These are phyloP conservation scores for Calonectria pteridis DNA, from an alignment of 2,329 filamentous ascomycete genomes.

Conservation along the genomic window DNA sequence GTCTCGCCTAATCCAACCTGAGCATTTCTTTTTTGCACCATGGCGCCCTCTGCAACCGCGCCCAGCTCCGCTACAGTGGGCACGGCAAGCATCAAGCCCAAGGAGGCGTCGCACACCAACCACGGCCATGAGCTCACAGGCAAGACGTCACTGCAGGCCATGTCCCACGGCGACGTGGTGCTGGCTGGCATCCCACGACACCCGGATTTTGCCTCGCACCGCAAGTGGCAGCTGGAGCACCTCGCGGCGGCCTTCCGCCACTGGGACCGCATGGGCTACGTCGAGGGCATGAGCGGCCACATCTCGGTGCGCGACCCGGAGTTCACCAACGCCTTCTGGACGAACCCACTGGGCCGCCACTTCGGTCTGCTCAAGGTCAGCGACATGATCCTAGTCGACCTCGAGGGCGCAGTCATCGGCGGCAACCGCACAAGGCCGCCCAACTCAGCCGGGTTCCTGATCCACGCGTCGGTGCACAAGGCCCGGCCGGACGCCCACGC, in stretches of 20 bases:
- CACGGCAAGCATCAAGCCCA: conserved; percentile 27
- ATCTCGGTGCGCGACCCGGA: conserved; percentile 76
- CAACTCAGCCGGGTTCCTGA: conserved; percentile 78
- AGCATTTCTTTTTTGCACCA: too few species aligned
- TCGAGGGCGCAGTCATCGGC: conserved; percentile 70
- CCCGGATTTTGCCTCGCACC: conserved; percentile 39
- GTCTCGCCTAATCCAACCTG: background rate
- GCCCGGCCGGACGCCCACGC: conserved; percentile 74
- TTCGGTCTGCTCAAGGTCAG: conserved; percentile 75
- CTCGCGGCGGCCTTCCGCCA: conserved; percentile 77
- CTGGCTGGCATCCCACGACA: conserved; percentile 41
- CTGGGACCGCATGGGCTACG: conserved; percentile 74
- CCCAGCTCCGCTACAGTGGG: conserved; percentile 1
- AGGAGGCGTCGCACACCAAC: conserved; percentile 29
- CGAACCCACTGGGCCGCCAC: conserved; percentile 72
- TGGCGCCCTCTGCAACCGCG: conserved; percentile 25
- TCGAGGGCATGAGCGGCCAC: conserved; percentile 77
- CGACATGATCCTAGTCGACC: conserved; percentile 77
- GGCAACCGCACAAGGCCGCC: conserved; percentile 70
- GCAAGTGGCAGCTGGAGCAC: conserved; percentile 63
- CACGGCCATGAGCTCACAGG: conserved; percentile 40
- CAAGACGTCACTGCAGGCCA: conserved; percentile 43
- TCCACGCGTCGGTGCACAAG: conserved; percentile 75
- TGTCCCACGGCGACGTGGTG: conserved; percentile 43
- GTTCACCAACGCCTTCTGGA: conserved; percentile 73